Percentiles rank a stretch among this genome's conserved stretches.
phyloP scores from a whole-genome alignment of 441 rosid species.

The Populus tomentosa region DNA sequence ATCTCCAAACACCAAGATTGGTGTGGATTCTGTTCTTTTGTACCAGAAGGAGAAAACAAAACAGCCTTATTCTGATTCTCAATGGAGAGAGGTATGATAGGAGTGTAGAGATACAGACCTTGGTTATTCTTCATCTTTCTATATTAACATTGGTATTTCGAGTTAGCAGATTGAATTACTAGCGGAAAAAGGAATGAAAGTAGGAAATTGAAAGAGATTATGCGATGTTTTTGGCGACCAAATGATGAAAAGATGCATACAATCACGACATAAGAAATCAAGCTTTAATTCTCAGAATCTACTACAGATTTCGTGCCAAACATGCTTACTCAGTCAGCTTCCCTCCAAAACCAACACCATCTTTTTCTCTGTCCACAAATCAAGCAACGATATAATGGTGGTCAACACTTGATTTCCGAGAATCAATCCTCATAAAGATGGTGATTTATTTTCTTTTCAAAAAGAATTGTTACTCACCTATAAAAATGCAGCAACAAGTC shows the following conservation, averaged over 20 bases:
- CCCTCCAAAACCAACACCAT: no score
- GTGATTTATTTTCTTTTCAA: no score
- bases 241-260: not conserved
- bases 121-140: not conserved
- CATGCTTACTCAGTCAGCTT: no score
- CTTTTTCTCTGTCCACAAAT: no score
- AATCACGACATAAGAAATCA: no score
- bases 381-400: no score
- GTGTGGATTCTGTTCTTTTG: constrained; percentile 18
- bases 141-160: not conserved
- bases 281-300: no score
- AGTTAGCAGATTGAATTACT: not conserved
- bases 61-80: constrained; percentile 21
- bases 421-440: no score
- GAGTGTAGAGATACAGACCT: not conserved
- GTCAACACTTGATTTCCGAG: no score
- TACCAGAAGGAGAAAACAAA: constrained; percentile 29
- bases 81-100: constrained; percentile 28
- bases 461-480: no score
- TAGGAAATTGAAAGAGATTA: not conserved
- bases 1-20: not conserved
- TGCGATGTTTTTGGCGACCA: not conserved
- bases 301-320: no score
- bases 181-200: not conserved
- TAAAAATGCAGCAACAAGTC: no score